Base-by-base conservation (phyloP, 345 rosid genomes). In the Limnanthes douglasii region DNA sequence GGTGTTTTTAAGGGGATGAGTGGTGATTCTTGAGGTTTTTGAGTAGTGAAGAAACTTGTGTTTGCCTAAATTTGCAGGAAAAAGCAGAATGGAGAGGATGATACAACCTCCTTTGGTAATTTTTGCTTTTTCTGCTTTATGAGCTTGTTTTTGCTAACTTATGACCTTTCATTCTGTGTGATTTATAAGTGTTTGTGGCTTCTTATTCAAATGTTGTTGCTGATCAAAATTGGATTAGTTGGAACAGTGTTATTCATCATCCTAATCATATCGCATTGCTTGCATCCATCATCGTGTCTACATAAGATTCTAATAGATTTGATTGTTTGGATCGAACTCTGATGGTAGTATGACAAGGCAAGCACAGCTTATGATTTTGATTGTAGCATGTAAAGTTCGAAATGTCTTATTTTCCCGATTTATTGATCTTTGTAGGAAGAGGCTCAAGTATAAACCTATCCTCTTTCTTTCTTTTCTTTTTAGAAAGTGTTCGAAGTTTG, bases 71-170 rank as follows among this genome's bases (percentile, higher is more conserved):
- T 39, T 31, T 45, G 31, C 34, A 24, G 5, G 27, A 46, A 39
- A 39, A 48, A 43, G 43, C 54, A 48, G 49, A 38, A 71, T 71
- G 83, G 80, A 73, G 19, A 64, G 80, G 50, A 40, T 60, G 66
- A 56, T 68, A 54, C 90, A 78, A 37, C 84, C 90, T 53, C 90
- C 84, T 46, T 46, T 78, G 83, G 83, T 73, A 61, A 26, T 11
- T 24, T 6, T 28, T 44, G 5, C 20, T 17, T 54, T n/a, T 11
- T 15, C 18, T 55, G 8, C 35, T 6, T 25, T 35, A 17, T 34
- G 27, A 9, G 2, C 24, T 15, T 50, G 15, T 27, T 20, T 28
- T 9, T 30, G 2, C 14, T 41, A 15, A 37, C 17, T 38, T 12
- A 3, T 18, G 5, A 15, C 4, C 21, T 7, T 5, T 36, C 14